These are phyloP conservation scores for Trichoderma brevicompactum DNA, from an alignment of 2,329 filamentous ascomycete species.

Conservation along the genomic window DNA sequence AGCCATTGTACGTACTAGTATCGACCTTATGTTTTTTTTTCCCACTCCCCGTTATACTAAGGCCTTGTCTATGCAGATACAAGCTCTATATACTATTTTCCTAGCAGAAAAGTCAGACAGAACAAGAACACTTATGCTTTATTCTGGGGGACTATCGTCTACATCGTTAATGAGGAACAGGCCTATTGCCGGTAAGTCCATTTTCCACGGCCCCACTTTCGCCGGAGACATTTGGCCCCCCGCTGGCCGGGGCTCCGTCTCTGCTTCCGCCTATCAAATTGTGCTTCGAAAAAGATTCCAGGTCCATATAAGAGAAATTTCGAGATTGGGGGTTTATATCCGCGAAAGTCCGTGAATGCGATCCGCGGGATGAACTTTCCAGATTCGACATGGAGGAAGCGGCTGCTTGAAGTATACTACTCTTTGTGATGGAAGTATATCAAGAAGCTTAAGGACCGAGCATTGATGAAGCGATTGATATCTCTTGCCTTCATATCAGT, in stretches of 20 bases:
- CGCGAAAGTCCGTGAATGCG: background rate
- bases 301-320: too few species aligned
- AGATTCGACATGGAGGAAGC: background rate
- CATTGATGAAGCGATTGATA: background rate
- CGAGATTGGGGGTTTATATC: background rate
- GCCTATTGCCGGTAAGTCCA: conserved; percentile 24
- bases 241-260: background rate
- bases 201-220: conserved; percentile 21
- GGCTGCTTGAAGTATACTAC: background rate
- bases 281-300: too few species aligned
- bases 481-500: too few species aligned
- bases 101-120: too few species aligned
- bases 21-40: background rate
- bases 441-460: background rate
- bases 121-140: background rate
- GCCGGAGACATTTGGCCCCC: background rate
- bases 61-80: too few species aligned
- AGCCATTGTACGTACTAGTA: background rate
- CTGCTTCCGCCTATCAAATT: background rate
- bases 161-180: background rate
- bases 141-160: background rate
- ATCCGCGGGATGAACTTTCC: background rate
- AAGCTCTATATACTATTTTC: background rate
- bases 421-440: background rate
- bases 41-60: background rate